Conservation (phyloP, 2,329 filamentous ascomycete species). For the Penicillium sp. region DNA sequence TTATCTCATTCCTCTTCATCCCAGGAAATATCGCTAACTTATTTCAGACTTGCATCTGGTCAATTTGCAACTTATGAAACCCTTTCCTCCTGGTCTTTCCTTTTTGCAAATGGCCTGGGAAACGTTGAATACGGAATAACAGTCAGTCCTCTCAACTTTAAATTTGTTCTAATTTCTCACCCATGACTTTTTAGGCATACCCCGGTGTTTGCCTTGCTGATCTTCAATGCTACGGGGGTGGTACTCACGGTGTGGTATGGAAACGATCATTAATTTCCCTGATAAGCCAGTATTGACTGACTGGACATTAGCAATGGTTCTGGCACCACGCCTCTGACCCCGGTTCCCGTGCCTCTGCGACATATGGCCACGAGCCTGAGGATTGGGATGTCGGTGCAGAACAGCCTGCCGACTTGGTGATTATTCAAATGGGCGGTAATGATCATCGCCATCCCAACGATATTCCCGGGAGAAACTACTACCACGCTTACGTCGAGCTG, state of each 20-base stretch:
- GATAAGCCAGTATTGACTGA: conserved; percentile 16
- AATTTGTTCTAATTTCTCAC: not conserved
- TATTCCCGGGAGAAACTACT: conserved; percentile 41
- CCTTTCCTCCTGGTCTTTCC: conserved; percentile 59
- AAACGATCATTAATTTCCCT: not conserved
- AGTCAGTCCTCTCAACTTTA: conserved; percentile 11
- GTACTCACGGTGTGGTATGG: conserved; percentile 47
- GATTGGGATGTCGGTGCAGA: conserved; percentile 28
- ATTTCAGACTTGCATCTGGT: conserved; percentile 55
- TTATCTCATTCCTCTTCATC: conserved; percentile 9
- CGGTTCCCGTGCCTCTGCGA: conserved; percentile 46
- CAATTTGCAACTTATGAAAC: conserved; percentile 63
- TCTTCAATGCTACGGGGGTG: conserved; percentile 59
- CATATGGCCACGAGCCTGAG: conserved; percentile 44
- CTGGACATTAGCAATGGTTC: conserved; percentile 47
- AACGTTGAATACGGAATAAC: conserved; percentile 62
- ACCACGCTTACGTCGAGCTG: conserved; percentile 44
- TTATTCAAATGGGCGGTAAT: conserved; percentile 53
- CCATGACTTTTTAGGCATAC: conserved; percentile 38
- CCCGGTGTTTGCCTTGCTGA: conserved; percentile 61
- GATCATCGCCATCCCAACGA: conserved; percentile 48
- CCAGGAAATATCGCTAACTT: conserved; percentile 49
- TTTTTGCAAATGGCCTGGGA: conserved; percentile 58
- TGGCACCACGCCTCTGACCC: conserved; percentile 62
- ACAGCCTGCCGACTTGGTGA: conserved; percentile 41